Percentiles rank a stretch among this genome's conserved stretches.
These are phyloP conservation scores for Stagonosporopsis vannaccii DNA, from an alignment of 2,329 filamentous ascomycete species.

Conservation along the genomic window DNA sequence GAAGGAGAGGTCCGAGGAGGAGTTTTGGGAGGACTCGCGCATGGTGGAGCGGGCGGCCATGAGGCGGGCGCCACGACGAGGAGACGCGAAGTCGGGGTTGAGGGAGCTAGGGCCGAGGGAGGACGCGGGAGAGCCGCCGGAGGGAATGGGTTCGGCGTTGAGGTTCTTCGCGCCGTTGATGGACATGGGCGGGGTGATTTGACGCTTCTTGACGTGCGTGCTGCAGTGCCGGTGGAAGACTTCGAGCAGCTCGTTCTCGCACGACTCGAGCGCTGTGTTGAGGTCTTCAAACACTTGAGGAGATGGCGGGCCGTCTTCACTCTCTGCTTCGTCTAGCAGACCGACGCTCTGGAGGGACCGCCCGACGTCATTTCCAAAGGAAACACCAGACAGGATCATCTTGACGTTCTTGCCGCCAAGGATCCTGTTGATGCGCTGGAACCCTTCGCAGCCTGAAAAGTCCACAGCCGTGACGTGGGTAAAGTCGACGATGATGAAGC, in stretches of 20 bases:
- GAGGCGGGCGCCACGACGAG: slow-evolving; percentile 78
- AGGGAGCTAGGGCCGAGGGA: slow-evolving; percentile 41
- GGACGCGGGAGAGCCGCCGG: slow-evolving; percentile 34
- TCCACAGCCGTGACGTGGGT: slow-evolving; percentile 90
- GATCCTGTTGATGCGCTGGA: slow-evolving; percentile 88
- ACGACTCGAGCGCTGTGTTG: slow-evolving; percentile 91
- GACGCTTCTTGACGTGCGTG: slow-evolving; percentile 47
- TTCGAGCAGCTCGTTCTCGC: slow-evolving; percentile 90
- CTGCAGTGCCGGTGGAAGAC: slow-evolving; percentile 58
- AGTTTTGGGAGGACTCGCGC: slow-evolving; percentile 55
- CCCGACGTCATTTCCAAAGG: slow-evolving; percentile 77
- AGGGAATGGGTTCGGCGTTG: slow-evolving; percentile 22
- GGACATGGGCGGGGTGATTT: slow-evolving; percentile 45
- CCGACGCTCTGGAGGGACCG: slow-evolving; percentile 83
- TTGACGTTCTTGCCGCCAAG: slow-evolving; percentile 78
- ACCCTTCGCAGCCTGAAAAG: slow-evolving; percentile 95
- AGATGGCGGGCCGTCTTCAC: slow-evolving; percentile 63
- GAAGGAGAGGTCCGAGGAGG: slow-evolving; percentile 22
- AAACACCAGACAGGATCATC: slow-evolving; percentile 83
- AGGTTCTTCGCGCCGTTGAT: slow-evolving; percentile 32
- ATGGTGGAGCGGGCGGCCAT: slow-evolving; percentile 80
- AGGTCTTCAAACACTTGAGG: slow-evolving; percentile 81
- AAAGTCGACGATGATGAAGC: slow-evolving; percentile 88
- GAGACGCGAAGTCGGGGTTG: slow-evolving; percentile 73
- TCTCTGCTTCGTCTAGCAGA: slow-evolving; percentile 74